Conservation (phyloP, 768 basidiomycete genomes). For the Chalciporus pseudorubinellus region DNA sequence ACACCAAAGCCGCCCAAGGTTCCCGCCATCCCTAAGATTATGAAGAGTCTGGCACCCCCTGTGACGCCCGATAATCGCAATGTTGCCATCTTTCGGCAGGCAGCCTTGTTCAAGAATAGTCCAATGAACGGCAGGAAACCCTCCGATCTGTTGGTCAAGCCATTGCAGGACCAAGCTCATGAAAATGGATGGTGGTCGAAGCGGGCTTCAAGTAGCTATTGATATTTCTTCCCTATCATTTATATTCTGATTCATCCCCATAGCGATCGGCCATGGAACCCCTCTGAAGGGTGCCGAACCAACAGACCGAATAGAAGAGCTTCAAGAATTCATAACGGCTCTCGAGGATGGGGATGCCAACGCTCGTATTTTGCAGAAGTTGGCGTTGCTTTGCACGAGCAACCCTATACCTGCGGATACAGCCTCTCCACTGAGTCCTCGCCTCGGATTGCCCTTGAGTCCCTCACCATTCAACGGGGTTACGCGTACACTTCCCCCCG, state of each 20-base stretch:
- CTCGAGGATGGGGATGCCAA: conserved; percentile 55
- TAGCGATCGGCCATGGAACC: conserved; percentile 45
- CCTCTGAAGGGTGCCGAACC: conserved; percentile 40
- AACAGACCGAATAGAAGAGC: conserved; percentile 45
- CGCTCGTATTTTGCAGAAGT: conserved; percentile 56
- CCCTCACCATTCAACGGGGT: conserved; percentile 56
- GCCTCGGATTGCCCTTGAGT: conserved; percentile 48
- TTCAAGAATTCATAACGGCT: conserved; percentile 50
- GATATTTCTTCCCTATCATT: not conserved
- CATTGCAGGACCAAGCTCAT: conserved; percentile 62
- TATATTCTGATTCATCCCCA: conserved; percentile 9
- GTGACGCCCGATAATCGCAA: conserved; percentile 65
- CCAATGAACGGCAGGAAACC: conserved; percentile 55
- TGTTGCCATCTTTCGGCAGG: conserved; percentile 63
- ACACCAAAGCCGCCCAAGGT: conserved; percentile 40
- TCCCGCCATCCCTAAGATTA: conserved; percentile 34
- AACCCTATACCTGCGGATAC: conserved; percentile 47
- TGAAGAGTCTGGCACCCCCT: conserved; percentile 40
- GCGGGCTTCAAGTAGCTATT: conserved; percentile 60
- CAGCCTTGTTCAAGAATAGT: conserved; percentile 79
- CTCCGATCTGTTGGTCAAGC: conserved; percentile 62
- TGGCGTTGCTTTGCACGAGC: conserved; percentile 60
- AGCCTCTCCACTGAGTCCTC: conserved; percentile 54
- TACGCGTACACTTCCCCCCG: conserved; percentile 34
- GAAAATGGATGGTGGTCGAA: conserved; percentile 86